Conservation (phyloP, 495 filamentous ascomycete genomes). For the Tuber aestivum region DNA sequence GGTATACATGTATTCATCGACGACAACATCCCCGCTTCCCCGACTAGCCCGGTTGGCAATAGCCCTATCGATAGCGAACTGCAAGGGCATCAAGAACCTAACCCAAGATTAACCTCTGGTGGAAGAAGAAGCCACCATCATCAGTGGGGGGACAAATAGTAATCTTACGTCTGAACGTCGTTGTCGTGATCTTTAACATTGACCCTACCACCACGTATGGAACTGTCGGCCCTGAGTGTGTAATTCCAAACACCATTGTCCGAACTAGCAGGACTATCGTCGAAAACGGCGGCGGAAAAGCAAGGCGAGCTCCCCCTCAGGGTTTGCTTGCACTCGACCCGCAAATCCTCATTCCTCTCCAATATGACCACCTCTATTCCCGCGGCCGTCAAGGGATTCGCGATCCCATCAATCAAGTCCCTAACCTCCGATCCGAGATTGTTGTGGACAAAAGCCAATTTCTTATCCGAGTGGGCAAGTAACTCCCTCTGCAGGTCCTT, state of each 20-base stretch:
- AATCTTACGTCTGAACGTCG: slow-evolving; percentile 60
- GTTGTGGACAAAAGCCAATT: slow-evolving; percentile 74
- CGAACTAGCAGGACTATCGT: slow-evolving; percentile 37
- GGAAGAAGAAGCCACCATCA: too few relatives aligned
- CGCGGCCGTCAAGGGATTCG: slow-evolving; percentile 48
- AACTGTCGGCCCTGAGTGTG: slow-evolving; percentile 65
- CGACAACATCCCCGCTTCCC: slow-evolving; percentile 36
- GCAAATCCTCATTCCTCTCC: slow-evolving; percentile 51
- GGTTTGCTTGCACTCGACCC: slow-evolving; percentile 57
- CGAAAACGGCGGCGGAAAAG: slow-evolving; percentile 69
- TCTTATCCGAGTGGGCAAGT: slow-evolving; percentile 50
- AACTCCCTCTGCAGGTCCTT: slow-evolving; percentile 58
- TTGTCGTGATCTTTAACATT: slow-evolving; percentile 56
- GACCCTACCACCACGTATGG: slow-evolving; percentile 53
- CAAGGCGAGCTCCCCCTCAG: slow-evolving; percentile 66
- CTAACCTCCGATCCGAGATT: slow-evolving; percentile 69
- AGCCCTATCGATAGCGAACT: slow-evolving; percentile 66
- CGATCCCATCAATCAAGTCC: slow-evolving; percentile 59
- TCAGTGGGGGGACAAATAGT: not conserved
- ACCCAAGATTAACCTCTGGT: not conserved
- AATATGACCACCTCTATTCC: slow-evolving; percentile 53
- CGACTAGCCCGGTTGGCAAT: slow-evolving; percentile 50
- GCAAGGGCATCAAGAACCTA: slow-evolving; percentile 59
- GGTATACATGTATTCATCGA: slow-evolving; percentile 69
- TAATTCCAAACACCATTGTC: slow-evolving; percentile 79